Conservation (phyloP, 768 basidiomycete genomes). For the Pisolithus albus region DNA sequence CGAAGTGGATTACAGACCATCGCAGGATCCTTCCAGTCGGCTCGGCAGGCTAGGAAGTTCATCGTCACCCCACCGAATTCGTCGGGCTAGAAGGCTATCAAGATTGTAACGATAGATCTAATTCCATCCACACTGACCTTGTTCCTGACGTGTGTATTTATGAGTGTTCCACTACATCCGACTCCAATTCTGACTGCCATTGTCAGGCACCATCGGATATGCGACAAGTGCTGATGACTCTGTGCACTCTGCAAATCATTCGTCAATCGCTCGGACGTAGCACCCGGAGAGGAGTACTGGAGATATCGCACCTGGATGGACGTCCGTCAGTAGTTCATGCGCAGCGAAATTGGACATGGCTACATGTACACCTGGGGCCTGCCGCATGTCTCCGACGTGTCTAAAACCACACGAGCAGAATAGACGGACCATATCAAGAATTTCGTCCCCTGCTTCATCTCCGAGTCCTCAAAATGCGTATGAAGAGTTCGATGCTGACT, state of each 20-base stretch:
- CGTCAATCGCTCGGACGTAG: too few species aligned
- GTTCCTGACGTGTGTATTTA: too few species aligned
- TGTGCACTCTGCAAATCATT: too few species aligned
- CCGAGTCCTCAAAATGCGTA: conserved; percentile 26
- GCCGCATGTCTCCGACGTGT: conserved; percentile 27
- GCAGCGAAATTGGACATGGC: conserved; percentile 1
- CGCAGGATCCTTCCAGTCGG: conserved; percentile 20
- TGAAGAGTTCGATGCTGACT: conserved; percentile 29
- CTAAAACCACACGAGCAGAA: conserved; percentile 21
- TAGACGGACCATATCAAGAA: conserved; percentile 14
- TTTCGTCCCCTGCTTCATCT: conserved; percentile 27
- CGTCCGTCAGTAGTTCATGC: conserved; percentile 13
- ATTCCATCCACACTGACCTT: too few species aligned
- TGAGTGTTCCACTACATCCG: too few species aligned
- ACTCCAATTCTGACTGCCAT: too few species aligned
- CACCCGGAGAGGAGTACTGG: too few species aligned
- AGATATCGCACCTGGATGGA: conserved; percentile 14
- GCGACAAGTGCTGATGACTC: too few species aligned
- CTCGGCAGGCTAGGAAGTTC: conserved; percentile 19
- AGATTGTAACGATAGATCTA: too few species aligned
- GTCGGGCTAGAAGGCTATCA: too few species aligned
- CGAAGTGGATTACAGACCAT: conserved; percentile 30
- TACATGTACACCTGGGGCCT: conserved; percentile 15
- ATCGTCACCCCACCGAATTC: not conserved
- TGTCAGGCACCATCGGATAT: too few species aligned